Percentiles rank a stretch among this genome's conserved stretches.
phyloP scores from a whole-genome alignment of 306 rosid species.

The Vigna angularis region DNA sequence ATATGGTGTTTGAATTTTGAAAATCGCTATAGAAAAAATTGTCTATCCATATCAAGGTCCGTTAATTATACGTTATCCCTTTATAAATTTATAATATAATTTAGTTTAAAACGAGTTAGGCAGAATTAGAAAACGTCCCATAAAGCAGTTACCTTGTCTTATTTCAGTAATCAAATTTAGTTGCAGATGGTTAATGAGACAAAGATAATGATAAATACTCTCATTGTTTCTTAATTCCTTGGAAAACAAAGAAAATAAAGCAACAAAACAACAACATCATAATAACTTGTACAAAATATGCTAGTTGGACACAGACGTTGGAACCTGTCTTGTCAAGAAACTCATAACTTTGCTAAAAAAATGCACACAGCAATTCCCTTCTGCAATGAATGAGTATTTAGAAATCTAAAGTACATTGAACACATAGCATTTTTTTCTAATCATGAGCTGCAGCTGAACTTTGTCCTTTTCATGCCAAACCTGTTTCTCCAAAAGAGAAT shows the following conservation, averaged over 20 bases:
- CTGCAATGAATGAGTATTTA: not conserved
- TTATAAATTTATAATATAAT: too few relatives aligned
- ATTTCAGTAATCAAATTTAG: not conserved
- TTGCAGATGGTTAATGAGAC: not conserved
- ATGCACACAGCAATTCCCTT: not conserved
- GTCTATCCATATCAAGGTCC: not conserved
- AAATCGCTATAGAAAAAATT: not conserved
- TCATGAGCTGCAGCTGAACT: not conserved
- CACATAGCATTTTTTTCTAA: not conserved
- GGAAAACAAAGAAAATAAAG: not conserved
- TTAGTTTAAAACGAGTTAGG: too few relatives aligned
- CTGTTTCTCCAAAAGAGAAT: not conserved
- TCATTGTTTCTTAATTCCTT: too few relatives aligned
- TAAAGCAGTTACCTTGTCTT: not conserved
- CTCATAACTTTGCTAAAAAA: not conserved
- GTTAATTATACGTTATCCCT: not conserved
- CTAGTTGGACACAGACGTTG: not conserved
- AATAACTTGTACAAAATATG: too few relatives aligned
- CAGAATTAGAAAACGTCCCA: too few relatives aligned
- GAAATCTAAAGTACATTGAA: too few relatives aligned
- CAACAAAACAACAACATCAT: not conserved
- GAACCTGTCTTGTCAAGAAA: not conserved
- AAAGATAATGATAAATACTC: too few relatives aligned
- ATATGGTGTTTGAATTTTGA: not conserved
- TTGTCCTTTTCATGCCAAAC: not conserved